Evolutionary conservation across 2,329 filamentous ascomycete genomes (phyloP), one percentile per base, ranked within the genome.

Genomic region (Gaeumannomyces tritici): DNA sequence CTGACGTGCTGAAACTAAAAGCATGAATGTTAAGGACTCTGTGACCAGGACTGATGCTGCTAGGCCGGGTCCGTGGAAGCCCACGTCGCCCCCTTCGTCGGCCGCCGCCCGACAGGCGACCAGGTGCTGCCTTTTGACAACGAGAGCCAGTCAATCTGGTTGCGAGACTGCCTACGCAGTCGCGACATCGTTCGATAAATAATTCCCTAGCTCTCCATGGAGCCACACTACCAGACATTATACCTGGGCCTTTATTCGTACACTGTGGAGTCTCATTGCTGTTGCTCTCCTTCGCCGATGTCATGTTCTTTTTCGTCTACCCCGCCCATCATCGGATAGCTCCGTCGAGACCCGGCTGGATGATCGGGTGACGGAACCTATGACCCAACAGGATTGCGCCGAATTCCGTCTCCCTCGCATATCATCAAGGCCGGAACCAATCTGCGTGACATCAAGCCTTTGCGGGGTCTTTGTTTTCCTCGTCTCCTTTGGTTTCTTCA

Each of bases 401-500:
- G 42, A 51, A 21, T 51, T 51, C 18, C 42, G 42, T 24, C 42
- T 51, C 42, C 42, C 42, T 51, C 42, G 15, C 15, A 2, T 21
- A 8, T n/a, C 42, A 47, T 1, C 21, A 18, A 47, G 42, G n/a
- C n/a, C n/a, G n/a, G n/a, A 42, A 21, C 35, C 2, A 51, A 11
- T 24, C 42, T 4, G 15, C 42, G 1, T 11, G 21, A 9, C 6
- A 51, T 51, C 42, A 51, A 60, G 42, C 42, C 15, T 42, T 60
- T 24, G 59, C 42, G 27, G 60, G 60, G 31, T 35, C 54, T 33
- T 56, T 56, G 21, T 61, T 61, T 31, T 61, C 60, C 29, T 61
- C 60, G n/a, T 61, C 51, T 8, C 27, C 60, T 21, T 61, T 33
- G 60, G 47, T 24, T 47, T 64, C 56, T 62, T 13, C 51, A 31